These are phyloP conservation scores for Antitrichia curtipendula DNA, from an alignment of 225 moss, liverwort and hornwort species.

Conservation along the genomic window DNA sequence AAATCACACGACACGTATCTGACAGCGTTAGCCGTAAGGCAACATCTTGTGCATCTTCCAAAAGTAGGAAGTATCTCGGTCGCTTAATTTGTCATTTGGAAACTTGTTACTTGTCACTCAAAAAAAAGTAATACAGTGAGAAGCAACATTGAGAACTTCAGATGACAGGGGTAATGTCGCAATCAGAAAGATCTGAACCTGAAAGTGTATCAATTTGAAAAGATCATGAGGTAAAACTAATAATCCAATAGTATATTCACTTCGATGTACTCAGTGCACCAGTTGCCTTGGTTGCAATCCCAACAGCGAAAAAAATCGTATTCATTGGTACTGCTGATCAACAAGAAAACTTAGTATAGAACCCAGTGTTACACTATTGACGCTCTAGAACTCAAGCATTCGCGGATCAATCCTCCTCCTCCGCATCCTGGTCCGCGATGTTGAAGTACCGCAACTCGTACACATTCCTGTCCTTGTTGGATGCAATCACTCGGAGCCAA, in stretches of 20 bases:
- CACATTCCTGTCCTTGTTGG: conserved; percentile 34
- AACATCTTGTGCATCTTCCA: background rate
- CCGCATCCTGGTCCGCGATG: conserved; percentile 31
- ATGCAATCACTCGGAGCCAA: conserved; percentile 42
- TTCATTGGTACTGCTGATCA: background rate
- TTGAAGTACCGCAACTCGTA: conserved; percentile 40
- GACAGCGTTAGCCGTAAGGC: background rate
- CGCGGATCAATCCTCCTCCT: conserved; percentile 18
- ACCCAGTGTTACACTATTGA: background rate
- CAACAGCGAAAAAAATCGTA: background rate
- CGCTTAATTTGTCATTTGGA: background rate
- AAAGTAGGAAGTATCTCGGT: background rate
- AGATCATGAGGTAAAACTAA: background rate
- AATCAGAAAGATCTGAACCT: background rate
- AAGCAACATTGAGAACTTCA: background rate
- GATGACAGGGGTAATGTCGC: background rate
- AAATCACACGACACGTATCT: background rate
- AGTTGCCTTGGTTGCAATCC: background rate
- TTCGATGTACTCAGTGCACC: background rate
- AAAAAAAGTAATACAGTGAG: background rate
- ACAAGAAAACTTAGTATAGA: background rate
- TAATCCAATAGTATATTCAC: background rate
- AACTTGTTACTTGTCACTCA: background rate
- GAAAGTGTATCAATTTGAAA: too few relatives aligned
- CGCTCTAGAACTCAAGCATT: background rate